Base-by-base conservation (phyloP, 2,329 filamentous ascomycete species). In the Fusarium sp. region DNA sequence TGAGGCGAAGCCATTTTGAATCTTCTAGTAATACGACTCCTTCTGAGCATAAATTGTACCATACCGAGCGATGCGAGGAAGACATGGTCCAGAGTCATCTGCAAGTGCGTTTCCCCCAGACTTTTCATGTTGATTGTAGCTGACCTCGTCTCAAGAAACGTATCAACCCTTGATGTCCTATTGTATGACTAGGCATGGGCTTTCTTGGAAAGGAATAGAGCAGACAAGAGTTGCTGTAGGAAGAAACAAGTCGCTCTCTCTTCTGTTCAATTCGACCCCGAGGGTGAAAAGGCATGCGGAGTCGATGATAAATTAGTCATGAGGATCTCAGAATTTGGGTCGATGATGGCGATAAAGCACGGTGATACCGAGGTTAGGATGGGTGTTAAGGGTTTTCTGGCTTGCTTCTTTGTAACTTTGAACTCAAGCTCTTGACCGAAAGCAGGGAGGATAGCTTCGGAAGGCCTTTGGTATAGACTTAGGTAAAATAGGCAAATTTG, bases 301-400 rank as follows among this genome's bases (percentile, higher is more conserved):
- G 18, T 19, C 18, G 11, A 27, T 45, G 23, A 21, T 27, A 8
- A 27, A 3, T 27, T 9, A 14, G 42, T 45, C 23, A 45, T 12
- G 45, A 2, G 1, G 16, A 23, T 12, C 6, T 1, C 16, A 2
- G 16, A 5, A n/a, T 23, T 31, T 7, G 16, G n/a, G 6, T 14
- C 3, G n/a, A 1, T 7, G 14, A 33, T 10, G 5, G 29, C 3
- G 4, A 49, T 33, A 10, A 5, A 33, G 11, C n/a, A 33, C 11
- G 1, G 11, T 7, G 7, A 19, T 15, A 18, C 11, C 5, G 16
- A 33, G 11, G 11, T 19, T 23, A 18, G 8, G 21, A 23, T 27
- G 2, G 16, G 29, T 5, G 8, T 3, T 4, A 4, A 19, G 16
- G 7, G 21, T 7, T 12, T 10, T 49, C 15, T 4, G 5, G 46